A percentile compares a stretch with the other conserved stretches of the same genome.
Conservation (phyloP, 345 rosid species). For the Carallia pectinifolia region DNA sequence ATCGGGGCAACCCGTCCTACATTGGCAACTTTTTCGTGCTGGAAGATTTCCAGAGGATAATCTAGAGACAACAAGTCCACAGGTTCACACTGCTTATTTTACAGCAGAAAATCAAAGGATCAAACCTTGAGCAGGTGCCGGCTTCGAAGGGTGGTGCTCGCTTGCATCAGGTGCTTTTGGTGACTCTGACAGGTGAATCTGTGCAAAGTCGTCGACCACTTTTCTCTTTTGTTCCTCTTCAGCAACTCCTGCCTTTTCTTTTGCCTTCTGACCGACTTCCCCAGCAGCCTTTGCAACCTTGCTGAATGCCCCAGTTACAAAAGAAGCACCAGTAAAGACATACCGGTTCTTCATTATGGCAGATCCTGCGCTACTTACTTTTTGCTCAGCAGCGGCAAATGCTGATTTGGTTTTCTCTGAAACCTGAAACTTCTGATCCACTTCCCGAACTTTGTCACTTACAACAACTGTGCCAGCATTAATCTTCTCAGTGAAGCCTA, state of each 20-base stretch:
- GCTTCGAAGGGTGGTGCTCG: constrained; percentile 48
- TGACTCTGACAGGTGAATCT: constrained; percentile 77
- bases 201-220: constrained; percentile 80
- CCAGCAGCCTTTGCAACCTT: constrained; percentile 92
- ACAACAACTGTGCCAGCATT: constrained; percentile 68
- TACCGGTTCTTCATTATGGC: constrained; percentile 94
- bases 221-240: constrained; percentile 85
- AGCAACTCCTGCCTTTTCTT: constrained; percentile 74
- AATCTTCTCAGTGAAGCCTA: constrained; percentile 81
- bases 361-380: constrained; percentile 75
- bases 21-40: neutral
- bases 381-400: constrained; percentile 81
- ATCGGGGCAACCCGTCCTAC: neutral
- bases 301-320: constrained; percentile 83
- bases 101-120: constrained; percentile 41
- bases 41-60: neutral
- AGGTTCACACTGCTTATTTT: neutral
- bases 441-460: constrained; percentile 85
- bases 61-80: neutral
- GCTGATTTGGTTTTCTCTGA: constrained; percentile 94
- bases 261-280: constrained; percentile 91
- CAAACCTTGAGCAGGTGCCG: constrained; percentile 54
- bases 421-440: constrained; percentile 90
- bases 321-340: constrained; percentile 69
- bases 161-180: constrained; percentile 49